Evolutionary conservation across 495 filamentous ascomycete genomes (phyloP).

Genomic region (Xylaria cubensis): DNA sequence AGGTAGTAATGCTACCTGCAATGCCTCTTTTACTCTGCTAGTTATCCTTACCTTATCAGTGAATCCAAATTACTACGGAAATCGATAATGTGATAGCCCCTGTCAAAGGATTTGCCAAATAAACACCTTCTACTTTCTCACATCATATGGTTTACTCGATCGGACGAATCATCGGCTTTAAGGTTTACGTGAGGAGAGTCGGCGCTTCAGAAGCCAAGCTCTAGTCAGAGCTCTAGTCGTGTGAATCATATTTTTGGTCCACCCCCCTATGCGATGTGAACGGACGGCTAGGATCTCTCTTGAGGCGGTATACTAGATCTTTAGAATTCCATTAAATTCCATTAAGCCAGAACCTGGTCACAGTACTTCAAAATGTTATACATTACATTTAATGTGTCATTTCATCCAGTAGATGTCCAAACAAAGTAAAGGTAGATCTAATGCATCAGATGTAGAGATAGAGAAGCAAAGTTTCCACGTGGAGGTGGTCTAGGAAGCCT

Average conservation of each 20-base stretch:
- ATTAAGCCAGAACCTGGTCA: not conserved
- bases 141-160: not conserved
- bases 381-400: not conserved
- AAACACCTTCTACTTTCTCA: not conserved
- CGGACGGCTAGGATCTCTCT: not conserved
- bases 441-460: not conserved
- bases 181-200: not conserved
- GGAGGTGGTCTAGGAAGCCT: not conserved
- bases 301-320: not conserved
- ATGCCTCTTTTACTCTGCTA: not conserved
- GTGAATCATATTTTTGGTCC: not conserved
- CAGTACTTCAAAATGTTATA: not conserved
- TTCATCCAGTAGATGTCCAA: not conserved
- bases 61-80: not conserved
- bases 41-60: not conserved
- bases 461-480: not conserved
- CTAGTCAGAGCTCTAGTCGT: not conserved
- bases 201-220: not conserved
- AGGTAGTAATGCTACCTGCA: not conserved
- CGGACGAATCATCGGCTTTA: not conserved
- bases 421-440: not conserved
- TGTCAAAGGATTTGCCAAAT: not conserved
- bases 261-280: not conserved
- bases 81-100: not conserved
- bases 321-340: not conserved